These are phyloP conservation scores for Imleria badia DNA, from an alignment of 768 basidiomycete genomes.

Conservation along the genomic window DNA sequence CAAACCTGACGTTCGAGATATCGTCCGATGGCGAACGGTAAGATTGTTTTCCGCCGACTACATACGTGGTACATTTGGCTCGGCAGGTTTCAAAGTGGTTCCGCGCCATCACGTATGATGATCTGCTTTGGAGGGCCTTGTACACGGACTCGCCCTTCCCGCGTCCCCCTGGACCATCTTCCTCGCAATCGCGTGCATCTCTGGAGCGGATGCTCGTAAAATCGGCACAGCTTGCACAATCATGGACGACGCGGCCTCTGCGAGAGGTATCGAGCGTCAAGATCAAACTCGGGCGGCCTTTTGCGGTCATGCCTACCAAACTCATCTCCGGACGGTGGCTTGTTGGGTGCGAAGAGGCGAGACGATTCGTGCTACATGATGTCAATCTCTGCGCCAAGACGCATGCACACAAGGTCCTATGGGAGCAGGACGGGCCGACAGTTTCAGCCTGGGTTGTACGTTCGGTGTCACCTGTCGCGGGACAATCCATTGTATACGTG, in stretches of 20 bases:
- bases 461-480: background rate
- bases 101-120: background rate
- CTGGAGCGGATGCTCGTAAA: constrained; percentile 3
- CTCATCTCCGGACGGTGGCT: background rate
- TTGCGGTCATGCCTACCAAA: too few species aligned
- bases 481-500: background rate
- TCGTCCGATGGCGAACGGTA: background rate
- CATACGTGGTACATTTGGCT: too few species aligned
- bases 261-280: background rate
- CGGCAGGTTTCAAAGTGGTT: too few species aligned
- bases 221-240: background rate
- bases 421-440: too few species aligned
- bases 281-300: background rate
- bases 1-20: background rate
- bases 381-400: background rate
- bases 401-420: too few species aligned
- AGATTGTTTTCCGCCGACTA: background rate
- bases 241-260: constrained; percentile 3
- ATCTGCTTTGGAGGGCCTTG: background rate
- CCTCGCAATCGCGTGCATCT: background rate
- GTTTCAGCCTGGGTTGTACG: background rate
- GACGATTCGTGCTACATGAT: background rate
- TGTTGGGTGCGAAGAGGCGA: background rate
- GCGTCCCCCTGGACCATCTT: background rate
- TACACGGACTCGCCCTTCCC: background rate